These are phyloP conservation scores for Hemileccinum rubropunctum DNA, from an alignment of 768 basidiomycete genomes.

Conservation along the genomic window DNA sequence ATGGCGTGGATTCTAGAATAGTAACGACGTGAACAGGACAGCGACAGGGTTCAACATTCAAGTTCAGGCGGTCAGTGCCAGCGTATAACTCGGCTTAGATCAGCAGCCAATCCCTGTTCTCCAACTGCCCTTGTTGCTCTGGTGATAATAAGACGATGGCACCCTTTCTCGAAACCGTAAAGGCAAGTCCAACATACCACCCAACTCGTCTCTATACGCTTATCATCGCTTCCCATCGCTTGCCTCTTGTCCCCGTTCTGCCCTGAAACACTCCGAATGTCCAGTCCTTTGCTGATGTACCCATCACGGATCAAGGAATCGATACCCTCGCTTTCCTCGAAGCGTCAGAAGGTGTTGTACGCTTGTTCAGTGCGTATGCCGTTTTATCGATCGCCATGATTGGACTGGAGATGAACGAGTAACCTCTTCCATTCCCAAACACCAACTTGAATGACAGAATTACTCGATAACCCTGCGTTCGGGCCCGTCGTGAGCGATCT, in stretches of 20 bases:
- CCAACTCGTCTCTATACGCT: no score
- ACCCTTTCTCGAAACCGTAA: slow-evolving; percentile 71
- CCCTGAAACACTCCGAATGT: not conserved
- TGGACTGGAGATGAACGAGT: not conserved
- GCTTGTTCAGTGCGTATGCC: slow-evolving; percentile 73
- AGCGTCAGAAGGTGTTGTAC: slow-evolving; percentile 83
- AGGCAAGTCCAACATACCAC: slow-evolving; percentile 37
- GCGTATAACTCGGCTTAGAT: no score
- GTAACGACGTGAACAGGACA: no score
- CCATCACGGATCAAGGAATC: slow-evolving; percentile 80
- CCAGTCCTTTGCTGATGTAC: slow-evolving; percentile 93
- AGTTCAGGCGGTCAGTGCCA: no score
- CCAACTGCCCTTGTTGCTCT: not conserved
- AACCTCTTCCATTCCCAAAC: not conserved
- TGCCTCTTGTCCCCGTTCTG: not conserved
- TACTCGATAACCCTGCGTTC: slow-evolving; percentile 54
- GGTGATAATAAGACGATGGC: slow-evolving; percentile 47
- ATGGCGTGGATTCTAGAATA: no score
- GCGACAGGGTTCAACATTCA: no score
- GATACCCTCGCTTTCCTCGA: slow-evolving; percentile 87
- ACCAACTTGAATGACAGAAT: slow-evolving; percentile 13
- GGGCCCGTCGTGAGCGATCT: slow-evolving; percentile 79
- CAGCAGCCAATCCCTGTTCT: no score
- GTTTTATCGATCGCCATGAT: not conserved
- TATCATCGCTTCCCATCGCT: not conserved